These are phyloP conservation scores for Ilyonectria sp. DNA, from an alignment of 2,329 filamentous ascomycete genomes.

Conservation along the genomic window DNA sequence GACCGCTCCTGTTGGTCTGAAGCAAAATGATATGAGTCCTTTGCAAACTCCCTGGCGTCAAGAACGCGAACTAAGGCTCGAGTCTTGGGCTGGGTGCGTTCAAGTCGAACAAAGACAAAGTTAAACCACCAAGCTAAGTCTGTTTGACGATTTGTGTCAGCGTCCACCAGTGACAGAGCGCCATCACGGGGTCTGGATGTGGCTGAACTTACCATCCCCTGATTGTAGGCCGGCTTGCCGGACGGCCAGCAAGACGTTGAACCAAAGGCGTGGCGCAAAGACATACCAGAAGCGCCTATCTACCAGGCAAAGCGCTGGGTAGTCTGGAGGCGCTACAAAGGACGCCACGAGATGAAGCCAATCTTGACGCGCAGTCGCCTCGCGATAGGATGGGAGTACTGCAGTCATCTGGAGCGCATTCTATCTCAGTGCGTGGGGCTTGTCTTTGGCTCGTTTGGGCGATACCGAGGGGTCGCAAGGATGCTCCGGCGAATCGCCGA, in stretches of 20 bases:
- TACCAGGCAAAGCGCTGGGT: slow-evolving; percentile 64
- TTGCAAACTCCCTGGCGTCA: slow-evolving; percentile 63
- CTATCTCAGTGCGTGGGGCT: background rate
- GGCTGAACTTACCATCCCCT: slow-evolving; percentile 59
- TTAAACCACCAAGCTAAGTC: slow-evolving; percentile 65
- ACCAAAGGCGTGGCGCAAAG: slow-evolving; percentile 69
- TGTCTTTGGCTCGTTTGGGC: background rate
- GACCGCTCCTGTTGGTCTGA: slow-evolving; percentile 55
- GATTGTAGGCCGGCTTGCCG: slow-evolving; percentile 59
- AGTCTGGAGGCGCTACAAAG: slow-evolving; percentile 59
- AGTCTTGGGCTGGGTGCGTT: slow-evolving; percentile 54
- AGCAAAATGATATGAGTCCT: slow-evolving; percentile 58
- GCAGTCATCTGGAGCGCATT: slow-evolving; percentile 42
- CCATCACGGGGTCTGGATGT: background rate
- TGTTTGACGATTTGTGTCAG: slow-evolving; percentile 47
- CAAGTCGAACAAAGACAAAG: slow-evolving; percentile 61
- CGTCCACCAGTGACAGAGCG: slow-evolving; percentile 5
- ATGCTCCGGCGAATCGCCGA: background rate
- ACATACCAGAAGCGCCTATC: slow-evolving; percentile 61
- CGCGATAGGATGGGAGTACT: slow-evolving; percentile 67
- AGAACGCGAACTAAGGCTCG: slow-evolving; percentile 62
- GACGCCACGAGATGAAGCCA: slow-evolving; percentile 66
- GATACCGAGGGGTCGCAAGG: background rate
- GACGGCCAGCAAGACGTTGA: slow-evolving; percentile 61
- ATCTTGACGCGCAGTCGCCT: slow-evolving; percentile 63